Percentiles rank a stretch among this genome's conserved stretches.
Conservation (phyloP, 2,329 filamentous ascomycete species). For the Fusarium sp. region DNA sequence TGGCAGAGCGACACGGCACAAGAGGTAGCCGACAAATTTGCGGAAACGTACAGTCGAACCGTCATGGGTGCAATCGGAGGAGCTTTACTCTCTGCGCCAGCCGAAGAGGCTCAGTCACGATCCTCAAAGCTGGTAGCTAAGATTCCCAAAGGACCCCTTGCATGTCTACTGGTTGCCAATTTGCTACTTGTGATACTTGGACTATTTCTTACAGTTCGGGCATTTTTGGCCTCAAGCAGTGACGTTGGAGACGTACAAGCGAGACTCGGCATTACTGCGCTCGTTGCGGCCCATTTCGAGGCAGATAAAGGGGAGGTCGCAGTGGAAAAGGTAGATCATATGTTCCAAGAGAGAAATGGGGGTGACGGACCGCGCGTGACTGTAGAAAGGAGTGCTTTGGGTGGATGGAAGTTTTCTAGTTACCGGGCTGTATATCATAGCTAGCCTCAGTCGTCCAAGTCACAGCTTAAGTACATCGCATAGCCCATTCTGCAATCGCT, state of each 20-base stretch:
- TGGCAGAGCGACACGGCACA: too few species aligned
- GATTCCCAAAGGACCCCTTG: background rate
- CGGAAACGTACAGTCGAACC: background rate
- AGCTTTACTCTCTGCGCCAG: background rate
- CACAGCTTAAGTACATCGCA: rapidly evolving
- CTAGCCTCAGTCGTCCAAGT: background rate
- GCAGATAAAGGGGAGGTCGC: background rate
- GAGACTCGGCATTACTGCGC: background rate
- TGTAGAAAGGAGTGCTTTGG: background rate
- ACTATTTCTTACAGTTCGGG: background rate
- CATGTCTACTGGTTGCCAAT: background rate
- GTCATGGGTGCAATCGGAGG: background rate
- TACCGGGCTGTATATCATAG: rapidly evolving
- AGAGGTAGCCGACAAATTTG: too few species aligned
- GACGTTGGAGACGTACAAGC: background rate
- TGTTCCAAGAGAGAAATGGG: background rate
- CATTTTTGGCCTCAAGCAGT: background rate
- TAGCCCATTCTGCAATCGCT: background rate
- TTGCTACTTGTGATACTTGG: background rate
- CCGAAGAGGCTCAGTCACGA: background rate
- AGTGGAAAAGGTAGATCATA: background rate
- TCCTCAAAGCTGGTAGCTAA: background rate
- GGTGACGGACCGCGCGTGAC: background rate
- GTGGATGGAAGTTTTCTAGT: background rate
- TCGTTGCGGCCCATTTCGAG: background rate